Base-by-base conservation (phyloP, 2,329 filamentous ascomycete genomes). In the Epichloe aotearoae region DNA sequence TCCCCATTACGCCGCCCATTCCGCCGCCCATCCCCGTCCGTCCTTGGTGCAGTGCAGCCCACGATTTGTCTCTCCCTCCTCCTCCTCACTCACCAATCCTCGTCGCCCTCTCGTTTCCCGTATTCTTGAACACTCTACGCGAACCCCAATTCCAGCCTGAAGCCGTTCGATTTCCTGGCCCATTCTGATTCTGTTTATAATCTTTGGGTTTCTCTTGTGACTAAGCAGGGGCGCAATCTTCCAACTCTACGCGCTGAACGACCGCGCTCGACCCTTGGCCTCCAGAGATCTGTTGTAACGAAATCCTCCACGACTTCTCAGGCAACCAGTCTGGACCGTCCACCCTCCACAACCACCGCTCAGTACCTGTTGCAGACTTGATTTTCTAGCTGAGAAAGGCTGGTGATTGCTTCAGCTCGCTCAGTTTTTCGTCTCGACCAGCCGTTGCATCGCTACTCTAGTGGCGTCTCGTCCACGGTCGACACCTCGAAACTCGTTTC, bases 231-330 rank as follows among this genome's bases (percentile, higher is more conserved):
- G 53, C 53, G 53, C 51, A 50, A 47, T 34, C 41, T 50, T 49
- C 56, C 52, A 49, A 55, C 52, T 50, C 52, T 53, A 50, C 55
- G 58, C 62, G 55, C 60, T 57, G 56, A 51, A 59, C 57, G 48
- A 53, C 56, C 56, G 56, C 56, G 54, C 54, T 53, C 56, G 56
- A 57, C 38, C 17, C 47, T 41, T 47, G 19, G 5, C 36, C n/a
- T 23, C 23, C 46, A n/a, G 36, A 30, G 3, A 40, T 40, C 59
- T 56, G 52, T 58, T 56, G 52, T 58, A 57, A 60, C 57, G 57
- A 58, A 59, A 57, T 55, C 61, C 57, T 53, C 59, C 62, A 59
- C 62, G 55, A 60, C 61, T 61, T 61, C 61, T 57, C 60, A 56
- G 61, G 62, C 61, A 61, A 56, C 55, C 54, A 58, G 59, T 56